Base-by-base conservation (phyloP, 345 rosid genomes). In the Eucalyptus camaldulensis region DNA sequence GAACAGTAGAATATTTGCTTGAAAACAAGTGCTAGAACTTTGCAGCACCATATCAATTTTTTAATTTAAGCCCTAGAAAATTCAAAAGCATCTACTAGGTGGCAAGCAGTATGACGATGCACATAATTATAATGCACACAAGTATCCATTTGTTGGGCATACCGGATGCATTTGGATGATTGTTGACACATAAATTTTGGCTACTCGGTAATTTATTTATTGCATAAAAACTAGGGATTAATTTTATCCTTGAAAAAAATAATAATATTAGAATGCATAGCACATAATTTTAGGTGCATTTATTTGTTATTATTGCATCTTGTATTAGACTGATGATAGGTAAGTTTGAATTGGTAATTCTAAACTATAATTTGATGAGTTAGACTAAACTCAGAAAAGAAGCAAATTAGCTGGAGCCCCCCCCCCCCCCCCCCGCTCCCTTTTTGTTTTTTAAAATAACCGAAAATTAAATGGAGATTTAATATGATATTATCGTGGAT, bases 301-400 rank as follows among this genome's bases (percentile, higher is more conserved):
- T 51, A 51, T 51, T 51, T 51, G 7, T 15, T 50, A 15, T 15
- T 50, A 15, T 50, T 50, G 1, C 19, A 50, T 50, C 0, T 50
- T 50, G 19, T 1, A 51, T 16, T 51, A 1, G 8, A 1, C 21
- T 16, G 2, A 1, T 51, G 54, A 51, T 3, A 6, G 4, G 4
- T 51, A 3, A 3, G 4, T 51, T 51, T 16, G 21, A 51, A 51
- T 6, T 3, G 4, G 2, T 51, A 17, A 1, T 16, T 51, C 1
- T 16, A 3, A 51, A 17, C 8, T 16, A 16, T 51, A 51, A 51
- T 51, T 51, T 51, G 22, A 16, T 1, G n/a, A n/a, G 8, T 16
- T 17, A 1, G 22, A 16, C 22, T 51, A 51, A 51, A 1, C 8
- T 7, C 4, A 51, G 1, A 6, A 16, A 16, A 1, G 4, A 17